These are phyloP conservation scores for Fennellomyces sp. DNA, from an alignment of 371 early-diverging fungal genomes.

Conservation along the genomic window DNA sequence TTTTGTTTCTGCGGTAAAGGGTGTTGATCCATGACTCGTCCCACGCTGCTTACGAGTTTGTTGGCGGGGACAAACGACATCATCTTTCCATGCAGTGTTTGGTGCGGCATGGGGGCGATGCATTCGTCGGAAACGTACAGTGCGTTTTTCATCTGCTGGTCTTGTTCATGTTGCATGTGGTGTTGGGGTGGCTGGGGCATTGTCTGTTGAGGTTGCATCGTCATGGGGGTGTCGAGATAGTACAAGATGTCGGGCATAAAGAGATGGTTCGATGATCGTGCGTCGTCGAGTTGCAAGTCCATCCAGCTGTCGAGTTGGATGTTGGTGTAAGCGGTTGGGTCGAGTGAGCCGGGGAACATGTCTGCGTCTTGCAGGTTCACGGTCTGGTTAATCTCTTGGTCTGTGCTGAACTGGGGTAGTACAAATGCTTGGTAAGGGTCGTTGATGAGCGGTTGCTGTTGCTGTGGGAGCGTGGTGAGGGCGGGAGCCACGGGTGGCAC, in stretches of 20 bases:
- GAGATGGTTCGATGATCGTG: not conserved
- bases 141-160: constrained; percentile 10
- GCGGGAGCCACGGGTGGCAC: not conserved
- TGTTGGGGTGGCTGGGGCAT: constrained; percentile 1
- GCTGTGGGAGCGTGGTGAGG: not conserved
- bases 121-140: constrained; percentile 17
- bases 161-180: constrained; percentile 11
- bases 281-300: not conserved
- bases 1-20: not conserved
- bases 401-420: constrained; percentile 48
- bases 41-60: constrained; percentile 24
- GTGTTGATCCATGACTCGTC: not conserved
- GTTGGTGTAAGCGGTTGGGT: too few relatives aligned
- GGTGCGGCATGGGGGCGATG: constrained; percentile 19
- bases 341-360: constrained; percentile 7
- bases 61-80: constrained; percentile 31
- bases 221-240: constrained; percentile 2
- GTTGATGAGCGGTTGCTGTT: not conserved
- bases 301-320: not conserved
- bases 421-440: constrained; percentile 18
- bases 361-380: constrained; percentile 34
- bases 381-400: constrained; percentile 45
- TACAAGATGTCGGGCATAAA: too few relatives aligned
- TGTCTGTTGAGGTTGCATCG: not conserved
- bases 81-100: constrained; percentile 14